Conservation (phyloP, 2,329 filamentous ascomycete species). For the Fusarium cicatricum region DNA sequence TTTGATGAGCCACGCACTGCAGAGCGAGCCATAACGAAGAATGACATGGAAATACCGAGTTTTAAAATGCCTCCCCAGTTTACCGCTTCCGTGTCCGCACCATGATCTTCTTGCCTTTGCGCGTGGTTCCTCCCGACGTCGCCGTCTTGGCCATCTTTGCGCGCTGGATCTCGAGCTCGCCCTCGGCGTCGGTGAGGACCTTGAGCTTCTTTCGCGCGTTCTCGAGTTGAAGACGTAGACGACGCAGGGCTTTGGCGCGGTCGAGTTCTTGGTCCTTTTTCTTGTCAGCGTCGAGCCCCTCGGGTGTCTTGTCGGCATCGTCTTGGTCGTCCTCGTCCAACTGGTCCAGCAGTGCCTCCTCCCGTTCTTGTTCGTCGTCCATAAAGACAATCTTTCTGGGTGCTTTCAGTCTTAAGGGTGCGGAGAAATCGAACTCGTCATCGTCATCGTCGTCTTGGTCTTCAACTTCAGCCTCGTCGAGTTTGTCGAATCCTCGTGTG, state of each 20-base stretch:
- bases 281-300: slow-evolving; percentile 31
- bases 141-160: slow-evolving; percentile 72
- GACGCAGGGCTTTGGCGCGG: slow-evolving; percentile 53
- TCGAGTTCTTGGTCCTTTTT: slow-evolving; percentile 48
- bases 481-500: slow-evolving; percentile 48
- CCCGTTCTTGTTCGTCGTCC: slow-evolving; percentile 50
- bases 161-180: slow-evolving; percentile 64
- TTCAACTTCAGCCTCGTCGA: slow-evolving; percentile 48
- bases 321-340: slow-evolving; percentile 46
- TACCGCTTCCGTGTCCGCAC: slow-evolving; percentile 69
- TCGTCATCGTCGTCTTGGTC: slow-evolving; percentile 45
- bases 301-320: slow-evolving; percentile 40
- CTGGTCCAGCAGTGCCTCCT: slow-evolving; percentile 43
- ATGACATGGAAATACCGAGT: slow-evolving; percentile 20
- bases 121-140: slow-evolving; percentile 66
- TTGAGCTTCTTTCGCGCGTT: slow-evolving; percentile 62
- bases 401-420: slow-evolving; percentile 41
- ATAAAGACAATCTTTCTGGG: slow-evolving; percentile 63
- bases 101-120: slow-evolving; percentile 69
- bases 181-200: slow-evolving; percentile 63
- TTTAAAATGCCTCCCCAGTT: slow-evolving; percentile 12
- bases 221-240: slow-evolving; percentile 59
- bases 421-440: slow-evolving; percentile 46
- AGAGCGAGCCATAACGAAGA: slow-evolving; percentile 35
- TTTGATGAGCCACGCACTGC: slow-evolving; percentile 23